phyloP scores from a whole-genome alignment of 495 filamentous ascomycete genomes.

The Penicillium diatomitis region DNA sequence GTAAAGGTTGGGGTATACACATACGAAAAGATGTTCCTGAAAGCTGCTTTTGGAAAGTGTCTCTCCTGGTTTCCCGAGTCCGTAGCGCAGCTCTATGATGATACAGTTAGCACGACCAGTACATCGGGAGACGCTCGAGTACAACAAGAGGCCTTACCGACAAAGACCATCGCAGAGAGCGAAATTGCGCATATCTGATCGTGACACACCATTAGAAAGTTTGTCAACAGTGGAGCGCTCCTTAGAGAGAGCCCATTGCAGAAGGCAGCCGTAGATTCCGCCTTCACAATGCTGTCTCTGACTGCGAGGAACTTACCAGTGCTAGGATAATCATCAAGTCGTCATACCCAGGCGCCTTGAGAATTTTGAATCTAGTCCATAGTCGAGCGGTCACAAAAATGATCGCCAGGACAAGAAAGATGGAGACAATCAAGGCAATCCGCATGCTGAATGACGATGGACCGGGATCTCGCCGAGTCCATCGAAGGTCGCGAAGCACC shows the following conservation, averaged over 20 bases:
- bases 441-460: conserved; percentile 3
- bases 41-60: neutral
- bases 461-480: neutral
- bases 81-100: conserved; percentile 10
- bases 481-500: neutral
- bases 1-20: conserved; percentile 2
- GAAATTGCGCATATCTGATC: conserved; percentile 11
- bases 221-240: no score
- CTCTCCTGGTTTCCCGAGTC: conserved; percentile 2
- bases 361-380: conserved; percentile 20
- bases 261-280: no score
- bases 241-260: no score
- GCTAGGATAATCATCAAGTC: conserved; percentile 23
- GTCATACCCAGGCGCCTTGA: conserved; percentile 28
- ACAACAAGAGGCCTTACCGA: conserved; percentile 13
- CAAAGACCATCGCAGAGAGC: conserved; percentile 19
- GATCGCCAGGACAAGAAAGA: conserved; percentile 3
- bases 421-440: no score
- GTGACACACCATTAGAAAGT: no score
- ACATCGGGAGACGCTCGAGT: no score
- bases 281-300: no score
- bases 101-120: conserved; percentile 1
- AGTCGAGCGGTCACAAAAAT: conserved; percentile 25
- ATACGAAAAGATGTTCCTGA: conserved; percentile 1
- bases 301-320: conserved; percentile 16